Percentiles rank a stretch among this genome's conserved stretches.
Evolutionary conservation across 2,329 filamentous ascomycete species (phyloP).

Genomic region (Tolypocladium nubicola): DNA sequence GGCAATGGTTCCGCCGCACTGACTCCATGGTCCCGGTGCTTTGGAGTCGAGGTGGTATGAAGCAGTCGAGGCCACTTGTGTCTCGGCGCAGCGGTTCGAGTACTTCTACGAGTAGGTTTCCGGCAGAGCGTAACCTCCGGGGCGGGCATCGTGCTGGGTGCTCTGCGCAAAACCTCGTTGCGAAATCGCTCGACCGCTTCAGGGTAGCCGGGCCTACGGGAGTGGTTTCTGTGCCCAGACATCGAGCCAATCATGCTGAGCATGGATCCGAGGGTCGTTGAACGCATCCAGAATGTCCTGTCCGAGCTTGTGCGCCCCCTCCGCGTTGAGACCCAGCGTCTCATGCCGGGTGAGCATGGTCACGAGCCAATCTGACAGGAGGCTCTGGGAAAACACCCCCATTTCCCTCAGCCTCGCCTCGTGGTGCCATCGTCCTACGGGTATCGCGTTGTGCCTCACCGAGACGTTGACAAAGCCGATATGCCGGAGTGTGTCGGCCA

Average conservation of each 20-base stretch:
- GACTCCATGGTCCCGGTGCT: background rate
- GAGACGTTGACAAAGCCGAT: constrained; percentile 24
- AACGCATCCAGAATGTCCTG: constrained; percentile 19
- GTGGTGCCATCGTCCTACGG: constrained; percentile 27
- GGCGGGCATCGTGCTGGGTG: background rate
- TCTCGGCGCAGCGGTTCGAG: background rate
- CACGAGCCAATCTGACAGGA: constrained; percentile 22
- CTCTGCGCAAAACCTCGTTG: background rate
- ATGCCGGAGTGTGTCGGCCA: constrained; percentile 17
- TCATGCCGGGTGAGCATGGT: constrained; percentile 23
- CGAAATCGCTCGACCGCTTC: background rate
- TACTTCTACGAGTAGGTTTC: background rate
- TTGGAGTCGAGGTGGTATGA: background rate
- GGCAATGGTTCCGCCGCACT: background rate
- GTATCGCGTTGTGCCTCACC: constrained; percentile 17
- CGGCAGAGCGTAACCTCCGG: background rate
- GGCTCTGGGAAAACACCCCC: constrained; percentile 24
- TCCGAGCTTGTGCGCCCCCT: constrained; percentile 21
- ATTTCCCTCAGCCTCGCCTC: constrained; percentile 23
- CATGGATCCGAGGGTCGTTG: constrained; percentile 21
- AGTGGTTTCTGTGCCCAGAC: constrained; percentile 27
- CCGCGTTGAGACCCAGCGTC: constrained; percentile 19
- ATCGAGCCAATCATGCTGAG: constrained; percentile 23
- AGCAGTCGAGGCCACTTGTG: background rate
- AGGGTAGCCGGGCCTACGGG: background rate